Evolutionary conservation across 257 asterid genomes (phyloP).

Genomic region (Rauvolfia tetraphylla): DNA sequence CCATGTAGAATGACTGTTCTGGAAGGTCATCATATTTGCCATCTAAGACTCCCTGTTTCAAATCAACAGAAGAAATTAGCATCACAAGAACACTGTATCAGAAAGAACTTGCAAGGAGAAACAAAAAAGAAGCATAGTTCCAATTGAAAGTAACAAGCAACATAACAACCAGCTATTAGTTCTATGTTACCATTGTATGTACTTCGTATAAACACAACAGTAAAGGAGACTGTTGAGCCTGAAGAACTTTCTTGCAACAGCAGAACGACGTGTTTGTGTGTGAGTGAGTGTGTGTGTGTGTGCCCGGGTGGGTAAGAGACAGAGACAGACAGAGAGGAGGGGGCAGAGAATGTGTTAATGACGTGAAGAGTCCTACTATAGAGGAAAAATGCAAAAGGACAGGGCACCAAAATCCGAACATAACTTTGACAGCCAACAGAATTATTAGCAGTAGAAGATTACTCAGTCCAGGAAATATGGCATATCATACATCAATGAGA

Average conservation of each 20-base stretch:
- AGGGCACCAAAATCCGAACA: not conserved
- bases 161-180: not conserved
- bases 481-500: not conserved
- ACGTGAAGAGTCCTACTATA: not conserved
- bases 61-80: slow-evolving; percentile 11
- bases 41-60: slow-evolving; percentile 79
- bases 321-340: too few species aligned
- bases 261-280: too few species aligned
- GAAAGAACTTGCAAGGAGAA: not conserved
- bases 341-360: not conserved
- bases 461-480: not conserved
- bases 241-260: not conserved
- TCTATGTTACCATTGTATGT: too few species aligned
- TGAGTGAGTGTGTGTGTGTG: too few species aligned
- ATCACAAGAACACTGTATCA: not conserved
- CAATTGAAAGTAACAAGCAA: not conserved
- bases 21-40: slow-evolving; percentile 89
- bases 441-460: not conserved
- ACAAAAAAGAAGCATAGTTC: not conserved
- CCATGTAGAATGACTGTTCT: slow-evolving; percentile 95
- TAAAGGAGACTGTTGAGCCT: not conserved
- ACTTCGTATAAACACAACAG: not conserved
- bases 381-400: not conserved
- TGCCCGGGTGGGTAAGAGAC: too few species aligned
- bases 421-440: not conserved